phyloP scores from a whole-genome alignment of 2,329 filamentous ascomycete species.

The Canariomyces notabilis region DNA sequence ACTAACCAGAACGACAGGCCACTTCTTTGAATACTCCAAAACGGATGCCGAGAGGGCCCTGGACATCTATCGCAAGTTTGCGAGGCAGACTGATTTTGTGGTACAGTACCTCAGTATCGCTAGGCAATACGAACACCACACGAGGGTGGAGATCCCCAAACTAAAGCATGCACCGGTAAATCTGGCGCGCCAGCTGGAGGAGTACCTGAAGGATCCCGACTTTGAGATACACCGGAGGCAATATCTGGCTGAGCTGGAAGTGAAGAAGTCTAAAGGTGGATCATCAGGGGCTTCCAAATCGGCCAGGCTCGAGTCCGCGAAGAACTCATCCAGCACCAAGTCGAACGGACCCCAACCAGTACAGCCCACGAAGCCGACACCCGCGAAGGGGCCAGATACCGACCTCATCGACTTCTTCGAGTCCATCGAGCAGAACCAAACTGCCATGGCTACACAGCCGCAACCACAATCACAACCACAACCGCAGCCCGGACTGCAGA shows the following conservation, averaged over 20 bases:
- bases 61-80: constrained; percentile 87
- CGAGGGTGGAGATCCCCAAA: constrained; percentile 89
- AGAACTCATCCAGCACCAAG: constrained; percentile 29
- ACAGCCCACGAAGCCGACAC: constrained; percentile 37
- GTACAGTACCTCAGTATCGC: constrained; percentile 86
- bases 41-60: constrained; percentile 88
- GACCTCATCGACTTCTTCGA: constrained; percentile 94
- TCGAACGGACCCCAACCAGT: constrained; percentile 33
- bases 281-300: constrained; percentile 30
- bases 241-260: constrained; percentile 82
- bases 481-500: constrained; percentile 30
- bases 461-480: constrained; percentile 35
- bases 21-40: constrained; percentile 98
- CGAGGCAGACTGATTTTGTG: constrained; percentile 85
- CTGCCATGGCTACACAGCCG: constrained; percentile 53
- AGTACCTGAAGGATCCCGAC: constrained; percentile 90
- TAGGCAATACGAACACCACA: constrained; percentile 85
- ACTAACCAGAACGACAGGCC: constrained; percentile 52
- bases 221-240: constrained; percentile 92
- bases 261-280: constrained; percentile 47
- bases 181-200: constrained; percentile 80
- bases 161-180: constrained; percentile 95
- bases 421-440: constrained; percentile 85
- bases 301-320: constrained; percentile 34
- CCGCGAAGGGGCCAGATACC: constrained; percentile 60